Base-by-base conservation (phyloP, 371 early-diverging fungal genomes). In the Apophysomyces elegans region DNA sequence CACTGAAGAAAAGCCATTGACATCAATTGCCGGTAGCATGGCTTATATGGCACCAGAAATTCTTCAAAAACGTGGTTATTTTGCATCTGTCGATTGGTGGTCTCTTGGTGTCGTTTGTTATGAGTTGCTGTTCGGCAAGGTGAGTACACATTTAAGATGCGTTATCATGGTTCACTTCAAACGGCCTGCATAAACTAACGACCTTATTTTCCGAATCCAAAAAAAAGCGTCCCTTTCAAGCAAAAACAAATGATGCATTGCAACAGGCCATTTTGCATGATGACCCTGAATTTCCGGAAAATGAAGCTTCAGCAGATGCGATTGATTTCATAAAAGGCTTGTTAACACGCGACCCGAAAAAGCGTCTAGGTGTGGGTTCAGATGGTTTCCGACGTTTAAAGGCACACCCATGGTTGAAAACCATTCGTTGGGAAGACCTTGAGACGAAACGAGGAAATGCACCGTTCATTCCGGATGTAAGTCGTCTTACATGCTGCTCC, bases 11-110 rank as follows among this genome's bases (percentile, higher is more conserved):
- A 80, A 80, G 62, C 87, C 88, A 1, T 63, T 88, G 59, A 77
- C 80, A 37, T 81, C 88, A 37, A 78, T 86, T 35, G 92, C 90
- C 36, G 92, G 92, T 14, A 85, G 88, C 38, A 80, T 87, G 82
- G 86, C 87, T 4, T 90, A 91, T 66, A 88, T 86, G 87, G 84
- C 95, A 1, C 95, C 95, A 0, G 93, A 93, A 65, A 80, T 93
- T 3, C 71, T 95, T 4, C 69, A 69, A 18, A 78, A 86, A 59
- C 84, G 86, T 43, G 90, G 90, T 0, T 93, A 95, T 72, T 72
- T 78, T 37, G 78, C 78, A 38, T 78, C 88, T 0, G 87, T 92
- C 1, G 93, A 97, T 77, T 93, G 94, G 90, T 97, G 96, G 98
- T 86, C 90, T 65, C 69, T 95, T 14, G 96, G 95, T 1, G 88